phyloP scores from a whole-genome alignment of 331 rosid species.

The Spiraea crenata region DNA sequence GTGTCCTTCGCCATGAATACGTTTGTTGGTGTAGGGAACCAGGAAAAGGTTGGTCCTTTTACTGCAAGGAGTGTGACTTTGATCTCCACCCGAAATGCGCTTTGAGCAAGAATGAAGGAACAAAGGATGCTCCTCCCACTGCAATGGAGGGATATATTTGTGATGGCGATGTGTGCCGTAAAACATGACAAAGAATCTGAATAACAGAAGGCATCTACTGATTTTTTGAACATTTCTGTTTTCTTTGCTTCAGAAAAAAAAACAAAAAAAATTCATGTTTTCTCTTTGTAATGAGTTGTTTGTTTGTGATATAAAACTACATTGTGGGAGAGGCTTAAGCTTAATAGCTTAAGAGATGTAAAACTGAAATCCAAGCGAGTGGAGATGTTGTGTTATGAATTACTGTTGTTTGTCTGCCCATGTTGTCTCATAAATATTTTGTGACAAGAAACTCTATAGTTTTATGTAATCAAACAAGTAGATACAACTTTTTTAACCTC shows the following conservation, averaged over 20 bases:
- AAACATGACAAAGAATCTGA: conserved; percentile 15
- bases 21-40: conserved; percentile 26
- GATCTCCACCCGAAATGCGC: conserved; percentile 50
- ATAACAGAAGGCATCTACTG: not conserved
- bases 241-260: not conserved
- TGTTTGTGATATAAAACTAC: not conserved
- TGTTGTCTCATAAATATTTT: not conserved
- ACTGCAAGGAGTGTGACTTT: conserved; percentile 40
- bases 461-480: not conserved
- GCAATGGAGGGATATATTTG: conserved; percentile 29
- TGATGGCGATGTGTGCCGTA: conserved; percentile 42
- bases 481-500: too few relatives aligned
- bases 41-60: conserved; percentile 36
- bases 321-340: not conserved
- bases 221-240: not conserved
- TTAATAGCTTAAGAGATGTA: not conserved
- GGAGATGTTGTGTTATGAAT: not conserved
- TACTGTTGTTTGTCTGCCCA: not conserved
- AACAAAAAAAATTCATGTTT: not conserved
- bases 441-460: not conserved
- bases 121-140: conserved; percentile 11
- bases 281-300: not conserved
- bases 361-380: not conserved
- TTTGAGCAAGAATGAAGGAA: conserved; percentile 26
- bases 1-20: conserved; percentile 10